Evolutionary conservation across 164 flowering plant species (phyloP), one percentile per base, ranked within the genome.

Genomic region (Liquidambar formosana): DNA sequence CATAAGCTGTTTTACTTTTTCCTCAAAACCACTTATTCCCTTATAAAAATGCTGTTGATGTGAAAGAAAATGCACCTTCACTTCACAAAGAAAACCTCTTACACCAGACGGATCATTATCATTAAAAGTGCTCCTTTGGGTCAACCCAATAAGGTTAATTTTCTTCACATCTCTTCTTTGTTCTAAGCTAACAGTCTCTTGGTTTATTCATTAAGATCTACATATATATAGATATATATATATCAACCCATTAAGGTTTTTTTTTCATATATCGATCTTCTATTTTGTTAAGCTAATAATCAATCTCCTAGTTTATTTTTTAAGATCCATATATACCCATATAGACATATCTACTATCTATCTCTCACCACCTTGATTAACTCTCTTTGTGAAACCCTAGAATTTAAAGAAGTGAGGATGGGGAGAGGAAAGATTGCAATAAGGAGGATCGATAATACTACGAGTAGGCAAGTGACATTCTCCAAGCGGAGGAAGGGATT

Each of bases 401-500:
- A 27, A 18, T 51, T 51, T 26, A 8, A 47, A 18, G 45, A 26
- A 8, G 21, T 21, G 44, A 6, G 10, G 48, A 89, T 91, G 96
- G 93, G 93, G 46, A 87, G 96, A 75, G 93, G 96, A 59, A 91
- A 91, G 87, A 91, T 87, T 46, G 90, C 78, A 76, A 91, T 91
- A 46, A 65, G 77, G 54, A 78, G 87, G 80, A 91, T 88, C 76
- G 96, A 87, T 65, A 86, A 91, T 67, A 63, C 87, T 1, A 85
- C 96, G 4, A 91, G 83, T 73, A 78, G 96, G 75, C 96, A 91
- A 78, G 93, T 91, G 64, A 88, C 96, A 38, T 91, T 91, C 72
- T 87, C 96, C 12, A 91, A 91, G 74, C 51, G 96, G 65, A 79
- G 96, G 66, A 87, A 78, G 51, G 96, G 93, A 44, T 57, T 91